Base-by-base conservation (phyloP, 768 basidiomycete species). In the Naematelia encephala region DNA sequence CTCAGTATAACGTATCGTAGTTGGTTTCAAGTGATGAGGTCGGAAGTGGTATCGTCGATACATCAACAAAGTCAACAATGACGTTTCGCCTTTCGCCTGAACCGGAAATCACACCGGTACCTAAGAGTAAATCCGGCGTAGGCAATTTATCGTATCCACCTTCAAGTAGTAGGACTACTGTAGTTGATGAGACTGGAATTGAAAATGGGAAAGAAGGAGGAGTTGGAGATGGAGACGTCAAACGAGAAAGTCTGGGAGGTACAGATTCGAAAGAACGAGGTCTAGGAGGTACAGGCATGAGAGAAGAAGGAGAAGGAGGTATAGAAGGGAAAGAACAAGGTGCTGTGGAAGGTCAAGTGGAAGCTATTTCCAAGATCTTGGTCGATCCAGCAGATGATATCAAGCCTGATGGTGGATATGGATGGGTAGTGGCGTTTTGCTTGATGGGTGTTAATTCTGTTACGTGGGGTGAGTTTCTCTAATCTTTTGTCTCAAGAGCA, bases 331-430 rank as follows among this genome's bases (percentile, higher is more conserved):
- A 39, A 16, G 34, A 39, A 39, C 34, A 39, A n/a, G n/a, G n/a
- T n/a, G n/a, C n/a, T 43, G 46, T 11, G 21, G 25, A 21, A 19
- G 46, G 25, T 5, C 8, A 47, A 47, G 46, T 10, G 25, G 25
- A 8, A 26, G 25, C 10, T n/a, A n/a, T n/a, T n/a, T n/a, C n/a
- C n/a, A n/a, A n/a, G n/a, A n/a, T n/a, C n/a, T n/a, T n/a, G n/a
- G n/a, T n/a, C n/a, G n/a, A n/a, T n/a, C n/a, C n/a, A 26, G 51
- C 27, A 23, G 51, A 29, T 10, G 51, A 52, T 19, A 25, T 30
- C 19, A 27, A 57, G 8, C 76, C 76, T 4, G 76, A 77, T 59
- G 76, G 76, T 23, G 76, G 76, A n/a, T 78, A 76, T 59, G 76
- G 76, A 3, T 78, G 77, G 77, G 74, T 78, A 42, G 62, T 78